Evolutionary conservation across 2,329 filamentous ascomycete genomes (phyloP).

Genomic region (Colletotrichum liaoningense): DNA sequence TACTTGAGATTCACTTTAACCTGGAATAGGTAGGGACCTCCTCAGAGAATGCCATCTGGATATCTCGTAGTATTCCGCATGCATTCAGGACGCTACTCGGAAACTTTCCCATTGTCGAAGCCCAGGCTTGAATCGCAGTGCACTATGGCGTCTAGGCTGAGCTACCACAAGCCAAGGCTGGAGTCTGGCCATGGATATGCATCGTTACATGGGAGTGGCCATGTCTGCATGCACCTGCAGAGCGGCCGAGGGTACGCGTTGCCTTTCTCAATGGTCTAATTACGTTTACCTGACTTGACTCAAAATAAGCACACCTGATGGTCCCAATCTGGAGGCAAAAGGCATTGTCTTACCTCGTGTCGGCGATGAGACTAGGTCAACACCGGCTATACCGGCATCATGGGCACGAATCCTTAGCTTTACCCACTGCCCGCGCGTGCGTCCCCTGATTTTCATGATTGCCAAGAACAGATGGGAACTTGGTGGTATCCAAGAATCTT

Average conservation of each 20-base stretch:
- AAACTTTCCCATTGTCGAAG: slow-evolving; percentile 15
- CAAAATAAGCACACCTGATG: neutral
- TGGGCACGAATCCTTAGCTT: neutral
- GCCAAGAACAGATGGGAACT: neutral
- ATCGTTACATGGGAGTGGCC: neutral
- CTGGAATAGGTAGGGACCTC: neutral
- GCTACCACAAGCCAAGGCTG: slow-evolving; percentile 6
- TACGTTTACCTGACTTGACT: neutral
- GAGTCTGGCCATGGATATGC: neutral
- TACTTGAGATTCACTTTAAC: neutral
- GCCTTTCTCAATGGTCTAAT: neutral
- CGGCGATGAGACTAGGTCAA: neutral
- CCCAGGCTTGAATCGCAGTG: neutral
- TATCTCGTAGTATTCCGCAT: neutral
- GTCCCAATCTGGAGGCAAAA: slow-evolving; percentile 10
- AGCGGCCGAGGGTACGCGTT: neutral
- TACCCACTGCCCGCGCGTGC: neutral
- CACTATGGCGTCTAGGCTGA: slow-evolving; percentile 19
- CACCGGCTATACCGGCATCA: neutral
- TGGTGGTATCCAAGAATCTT: neutral
- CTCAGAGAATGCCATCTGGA: neutral
- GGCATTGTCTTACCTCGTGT: slow-evolving; percentile 15
- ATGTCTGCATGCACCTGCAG: slow-evolving; percentile 14
- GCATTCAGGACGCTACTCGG: slow-evolving; percentile 14
- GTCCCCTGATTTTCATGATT: neutral